Percentiles rank a stretch among this genome's conserved stretches.
phyloP scores from a whole-genome alignment of 805 yeast genomes.

The Citeromyces matritensis region DNA sequence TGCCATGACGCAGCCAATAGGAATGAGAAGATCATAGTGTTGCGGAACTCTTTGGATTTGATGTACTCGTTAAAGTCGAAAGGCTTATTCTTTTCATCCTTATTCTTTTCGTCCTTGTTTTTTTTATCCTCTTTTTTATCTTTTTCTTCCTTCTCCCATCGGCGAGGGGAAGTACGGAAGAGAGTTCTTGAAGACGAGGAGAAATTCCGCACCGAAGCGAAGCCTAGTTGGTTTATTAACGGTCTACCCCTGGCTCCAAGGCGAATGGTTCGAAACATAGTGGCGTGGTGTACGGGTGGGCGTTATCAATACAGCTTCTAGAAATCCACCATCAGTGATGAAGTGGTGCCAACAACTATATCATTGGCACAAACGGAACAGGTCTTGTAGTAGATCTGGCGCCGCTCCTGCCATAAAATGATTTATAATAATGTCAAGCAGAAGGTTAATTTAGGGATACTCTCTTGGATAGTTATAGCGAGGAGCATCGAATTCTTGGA shows the following conservation, averaged over 20 bases:
- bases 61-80: slow-evolving; percentile 1
- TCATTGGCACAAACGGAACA: too few relatives aligned
- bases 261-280: background rate
- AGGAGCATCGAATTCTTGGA: too few relatives aligned
- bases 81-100: background rate
- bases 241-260: background rate
- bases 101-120: slow-evolving; percentile 2
- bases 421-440: too few relatives aligned
- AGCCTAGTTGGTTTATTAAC: background rate
- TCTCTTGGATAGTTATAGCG: too few relatives aligned
- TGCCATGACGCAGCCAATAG: slow-evolving; percentile 1
- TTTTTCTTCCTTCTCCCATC: slow-evolving; percentile 1
- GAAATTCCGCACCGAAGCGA: too few relatives aligned
- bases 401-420: too few relatives aligned
- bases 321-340: background rate
- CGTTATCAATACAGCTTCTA: background rate
- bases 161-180: background rate
- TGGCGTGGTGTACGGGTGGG: background rate
- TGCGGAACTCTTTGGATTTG: slow-evolving; percentile 2
- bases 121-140: slow-evolving; percentile 2
- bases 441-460: too few relatives aligned
- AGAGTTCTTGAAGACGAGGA: background rate
- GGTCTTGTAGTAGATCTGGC: too few relatives aligned
- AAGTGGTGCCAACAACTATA: too few relatives aligned
- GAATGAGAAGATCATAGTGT: slow-evolving; percentile 1